These are phyloP conservation scores for Crotalaria pallida DNA, from an alignment of 306 rosid species.

Conservation along the genomic window DNA sequence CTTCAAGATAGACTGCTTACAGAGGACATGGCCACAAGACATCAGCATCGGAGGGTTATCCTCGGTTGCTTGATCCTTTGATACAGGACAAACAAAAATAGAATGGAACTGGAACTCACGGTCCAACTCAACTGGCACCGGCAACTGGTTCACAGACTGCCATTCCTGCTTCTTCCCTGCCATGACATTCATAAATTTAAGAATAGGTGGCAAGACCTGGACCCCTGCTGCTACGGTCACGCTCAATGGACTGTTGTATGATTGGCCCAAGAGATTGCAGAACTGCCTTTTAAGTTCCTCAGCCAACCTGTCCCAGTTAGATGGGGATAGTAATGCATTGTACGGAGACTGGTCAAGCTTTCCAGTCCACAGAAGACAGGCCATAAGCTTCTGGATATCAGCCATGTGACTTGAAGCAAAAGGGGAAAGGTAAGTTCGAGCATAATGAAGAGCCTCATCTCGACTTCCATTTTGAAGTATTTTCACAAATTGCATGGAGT, in stretches of 20 bases:
- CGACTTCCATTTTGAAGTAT: constrained; percentile 55
- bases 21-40: constrained; percentile 92
- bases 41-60: constrained; percentile 91
- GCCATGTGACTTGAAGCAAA: constrained; percentile 52
- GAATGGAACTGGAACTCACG: constrained; percentile 87
- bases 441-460: constrained; percentile 67
- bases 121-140: constrained; percentile 77
- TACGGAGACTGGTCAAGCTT: constrained; percentile 81
- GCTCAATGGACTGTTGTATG: constrained; percentile 76
- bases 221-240: constrained; percentile 75
- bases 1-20: constrained; percentile 85
- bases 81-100: constrained; percentile 90
- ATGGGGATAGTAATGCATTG: constrained; percentile 43
- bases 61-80: constrained; percentile 81
- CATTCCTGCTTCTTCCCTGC: constrained; percentile 88
- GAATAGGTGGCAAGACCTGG: constrained; percentile 61
- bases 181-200: constrained; percentile 82
- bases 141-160: constrained; percentile 77
- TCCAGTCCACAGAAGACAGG: constrained; percentile 71
- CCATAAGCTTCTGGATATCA: constrained; percentile 75
- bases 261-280: constrained; percentile 76
- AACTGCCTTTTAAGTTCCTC: constrained; percentile 80
- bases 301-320: constrained; percentile 65
- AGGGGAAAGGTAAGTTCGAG: constrained; percentile 54
- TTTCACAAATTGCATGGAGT: constrained; percentile 61